These are phyloP conservation scores for Epichloe typhina DNA, from an alignment of 2,329 filamentous ascomycete species.

Conservation along the genomic window DNA sequence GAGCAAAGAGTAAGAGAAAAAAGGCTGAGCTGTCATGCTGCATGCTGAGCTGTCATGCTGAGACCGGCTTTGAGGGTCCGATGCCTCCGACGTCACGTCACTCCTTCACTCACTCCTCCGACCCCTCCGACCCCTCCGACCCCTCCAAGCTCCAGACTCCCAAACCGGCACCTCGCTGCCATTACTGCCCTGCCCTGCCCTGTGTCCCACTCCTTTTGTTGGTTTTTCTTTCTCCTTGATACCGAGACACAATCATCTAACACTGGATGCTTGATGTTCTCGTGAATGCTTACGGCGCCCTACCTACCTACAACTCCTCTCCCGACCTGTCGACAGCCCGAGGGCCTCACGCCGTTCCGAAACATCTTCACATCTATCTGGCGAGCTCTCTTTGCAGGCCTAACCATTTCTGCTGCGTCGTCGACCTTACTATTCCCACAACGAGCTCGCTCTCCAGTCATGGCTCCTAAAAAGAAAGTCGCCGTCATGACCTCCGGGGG, in stretches of 20 bases:
- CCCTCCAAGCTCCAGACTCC: background rate
- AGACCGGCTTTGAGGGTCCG: too few relatives aligned
- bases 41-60: too few relatives aligned
- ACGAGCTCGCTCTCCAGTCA: slow-evolving; percentile 14
- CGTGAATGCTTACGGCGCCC: slow-evolving; percentile 15
- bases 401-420: slow-evolving; percentile 3
- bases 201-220: background rate
- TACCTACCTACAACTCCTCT: slow-evolving; percentile 15
- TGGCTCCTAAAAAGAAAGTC: slow-evolving; percentile 52
- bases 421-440: slow-evolving; percentile 8
- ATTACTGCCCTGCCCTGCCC: background rate
- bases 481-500: slow-evolving; percentile 86
- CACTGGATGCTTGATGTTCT: background rate
- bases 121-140: background rate
- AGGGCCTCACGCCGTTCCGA: slow-evolving; percentile 12
- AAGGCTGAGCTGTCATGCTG: too few relatives aligned
- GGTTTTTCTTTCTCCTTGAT: too few relatives aligned
- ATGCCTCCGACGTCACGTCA: background rate
- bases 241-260: too few relatives aligned
- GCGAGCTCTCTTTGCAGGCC: slow-evolving; percentile 11
- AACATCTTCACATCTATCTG: slow-evolving; percentile 16
- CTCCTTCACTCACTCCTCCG: background rate
- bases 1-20: too few relatives aligned
- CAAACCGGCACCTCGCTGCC: too few relatives aligned
- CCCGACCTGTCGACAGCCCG: slow-evolving; percentile 18